Evolutionary conservation across 257 asterid genomes (phyloP).

Genomic region (Nyctanthes arbortristis): DNA sequence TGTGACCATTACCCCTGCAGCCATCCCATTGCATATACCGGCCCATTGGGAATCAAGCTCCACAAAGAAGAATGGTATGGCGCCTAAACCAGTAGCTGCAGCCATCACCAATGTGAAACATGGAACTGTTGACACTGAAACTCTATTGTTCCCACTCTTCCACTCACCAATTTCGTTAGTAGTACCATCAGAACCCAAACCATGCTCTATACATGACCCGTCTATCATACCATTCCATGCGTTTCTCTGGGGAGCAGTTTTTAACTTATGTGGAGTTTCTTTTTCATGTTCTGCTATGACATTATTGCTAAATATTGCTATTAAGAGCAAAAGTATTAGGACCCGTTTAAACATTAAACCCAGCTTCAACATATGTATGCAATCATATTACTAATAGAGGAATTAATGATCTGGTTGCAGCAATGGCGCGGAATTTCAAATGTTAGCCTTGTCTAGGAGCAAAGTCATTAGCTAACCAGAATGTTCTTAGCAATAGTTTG

Average conservation of each 20-base stretch:
- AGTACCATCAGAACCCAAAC: conserved; percentile 36
- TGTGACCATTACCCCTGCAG: conserved; percentile 97
- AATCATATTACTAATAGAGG: conserved; percentile 12
- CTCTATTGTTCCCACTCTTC: conserved; percentile 55
- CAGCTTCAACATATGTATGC: not conserved
- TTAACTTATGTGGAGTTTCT: conserved; percentile 39
- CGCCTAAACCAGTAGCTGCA: too few species aligned
- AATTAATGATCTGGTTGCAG: conserved; percentile 18
- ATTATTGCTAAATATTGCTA: conserved; percentile 32
- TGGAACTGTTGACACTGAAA: conserved; percentile 86
- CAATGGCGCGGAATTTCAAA: conserved; percentile 12
- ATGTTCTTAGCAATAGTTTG: too few species aligned
- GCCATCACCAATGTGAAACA: conserved; percentile 89
- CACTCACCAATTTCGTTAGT: conserved; percentile 37
- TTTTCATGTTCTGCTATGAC: conserved; percentile 40
- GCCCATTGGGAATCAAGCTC: too few species aligned
- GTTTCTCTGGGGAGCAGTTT: conserved; percentile 67
- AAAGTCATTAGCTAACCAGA: too few species aligned
- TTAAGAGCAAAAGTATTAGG: conserved; percentile 45
- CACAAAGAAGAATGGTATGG: too few species aligned
- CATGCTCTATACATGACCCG: conserved; percentile 80
- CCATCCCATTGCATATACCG: conserved; percentile 99
- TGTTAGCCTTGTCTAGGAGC: too few species aligned
- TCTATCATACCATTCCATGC: conserved; percentile 66
- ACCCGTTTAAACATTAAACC: too few species aligned